Percentiles rank a stretch among this genome's conserved stretches.
Evolutionary conservation across 2,329 filamentous ascomycete species (phyloP).

Genomic region (Apiospora arundinis): DNA sequence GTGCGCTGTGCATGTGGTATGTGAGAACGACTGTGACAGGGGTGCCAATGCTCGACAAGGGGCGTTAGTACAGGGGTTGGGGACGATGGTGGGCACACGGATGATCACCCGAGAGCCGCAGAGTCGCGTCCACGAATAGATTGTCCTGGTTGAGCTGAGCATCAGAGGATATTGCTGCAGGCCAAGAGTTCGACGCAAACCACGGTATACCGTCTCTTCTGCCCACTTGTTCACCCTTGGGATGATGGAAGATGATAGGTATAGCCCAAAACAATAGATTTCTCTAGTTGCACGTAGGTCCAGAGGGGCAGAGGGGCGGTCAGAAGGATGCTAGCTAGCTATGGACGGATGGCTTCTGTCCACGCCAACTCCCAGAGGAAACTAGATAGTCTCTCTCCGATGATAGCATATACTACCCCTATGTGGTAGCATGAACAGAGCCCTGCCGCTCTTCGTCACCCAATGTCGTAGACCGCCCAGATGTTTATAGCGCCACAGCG

Average conservation of each 20-base stretch:
- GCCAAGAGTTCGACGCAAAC: background rate
- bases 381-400: background rate
- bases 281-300: background rate
- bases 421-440: background rate
- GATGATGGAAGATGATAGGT: background rate
- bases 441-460: background rate
- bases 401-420: background rate
- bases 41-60: constrained; percentile 14
- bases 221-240: background rate
- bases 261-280: background rate
- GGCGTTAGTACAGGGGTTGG: background rate
- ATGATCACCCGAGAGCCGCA: constrained; percentile 17
- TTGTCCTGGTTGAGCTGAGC: background rate
- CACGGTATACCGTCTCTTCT: background rate
- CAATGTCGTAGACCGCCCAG: background rate
- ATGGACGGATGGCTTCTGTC: background rate
- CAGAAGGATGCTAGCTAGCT: background rate
- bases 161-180: background rate
- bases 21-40: background rate
- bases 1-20: background rate
- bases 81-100: constrained; percentile 13
- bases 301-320: constrained; percentile 13
- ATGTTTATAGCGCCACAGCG: background rate
- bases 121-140: background rate
- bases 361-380: background rate